Evolutionary conservation across 805 yeast species (phyloP).

Genomic region (Torulaspora quercuum): DNA sequence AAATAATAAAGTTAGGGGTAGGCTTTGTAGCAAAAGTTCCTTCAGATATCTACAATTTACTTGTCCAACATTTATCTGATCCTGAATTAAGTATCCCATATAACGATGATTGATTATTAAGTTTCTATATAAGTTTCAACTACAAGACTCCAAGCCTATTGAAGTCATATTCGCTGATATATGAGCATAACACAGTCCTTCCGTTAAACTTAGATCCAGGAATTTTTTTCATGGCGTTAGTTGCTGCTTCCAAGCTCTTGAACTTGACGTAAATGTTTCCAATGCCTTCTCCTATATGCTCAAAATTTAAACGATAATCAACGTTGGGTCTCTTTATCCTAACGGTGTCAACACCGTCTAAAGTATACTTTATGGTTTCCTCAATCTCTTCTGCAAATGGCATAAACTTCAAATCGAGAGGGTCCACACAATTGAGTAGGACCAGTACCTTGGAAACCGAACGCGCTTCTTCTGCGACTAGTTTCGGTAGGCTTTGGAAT

Average conservation of each 20-base stretch:
- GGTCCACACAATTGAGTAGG: slow-evolving; percentile 60
- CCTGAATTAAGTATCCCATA: slow-evolving; percentile 19
- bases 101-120: slow-evolving; percentile 9
- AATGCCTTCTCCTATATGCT: slow-evolving; percentile 50
- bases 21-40: slow-evolving; percentile 79
- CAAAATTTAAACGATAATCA: slow-evolving; percentile 44
- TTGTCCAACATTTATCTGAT: slow-evolving; percentile 34
- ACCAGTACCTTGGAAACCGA: slow-evolving; percentile 51
- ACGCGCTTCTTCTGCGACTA: slow-evolving; percentile 31
- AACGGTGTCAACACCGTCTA: slow-evolving; percentile 47
- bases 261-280: slow-evolving; percentile 75
- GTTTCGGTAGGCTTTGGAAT: slow-evolving; percentile 38
- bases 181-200: slow-evolving; percentile 64
- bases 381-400: slow-evolving; percentile 46
- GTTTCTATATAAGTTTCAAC: neutral
- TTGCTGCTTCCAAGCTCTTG: slow-evolving; percentile 47
- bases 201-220: slow-evolving; percentile 68
- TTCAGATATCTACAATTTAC: slow-evolving; percentile 47
- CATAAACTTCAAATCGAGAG: slow-evolving; percentile 58
- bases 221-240: slow-evolving; percentile 51
- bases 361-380: slow-evolving; percentile 44
- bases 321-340: slow-evolving; percentile 57
- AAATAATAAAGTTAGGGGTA: slow-evolving; percentile 71
- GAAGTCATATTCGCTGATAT: slow-evolving; percentile 57
- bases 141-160: slow-evolving; percentile 37